Base-by-base conservation (phyloP, 306 rosid species). In the Ceratonia siliqua region DNA sequence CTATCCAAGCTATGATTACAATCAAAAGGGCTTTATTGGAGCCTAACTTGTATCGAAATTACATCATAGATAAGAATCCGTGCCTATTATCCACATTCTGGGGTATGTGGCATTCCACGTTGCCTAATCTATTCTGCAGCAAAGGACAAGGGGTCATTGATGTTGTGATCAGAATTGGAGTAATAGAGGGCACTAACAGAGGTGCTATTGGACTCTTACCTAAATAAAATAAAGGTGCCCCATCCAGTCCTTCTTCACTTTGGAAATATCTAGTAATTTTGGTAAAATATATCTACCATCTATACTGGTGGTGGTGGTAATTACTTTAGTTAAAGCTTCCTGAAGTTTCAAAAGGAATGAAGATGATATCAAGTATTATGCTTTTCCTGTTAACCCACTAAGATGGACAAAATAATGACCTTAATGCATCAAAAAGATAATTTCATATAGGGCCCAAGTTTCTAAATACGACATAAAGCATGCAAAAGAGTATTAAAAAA, bases 21-120 rank as follows among this genome's bases (percentile, higher is more conserved):
- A 27, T 28, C 8, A 71, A 39, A 5, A 24, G 50, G 45, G 24
- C 46, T 15, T 32, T 49, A 35, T 50, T 28, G 25, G 32, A 52
- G 55, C 18, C 67, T 28, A 52, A 66, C 17, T 18, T 52, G 68
- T 20, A 15, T 0, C 42, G 28, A 20, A 69, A 32, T 68, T 43
- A 45, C 12, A 55, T 20, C 30, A 54, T 30, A 33, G n/a, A 30
- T 15, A 59, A 15, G 25, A 30, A 42, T 7, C 10, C 8, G 12
- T 27, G 28, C 45, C 78, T 20, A 41, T 73, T 28, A 42, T 64
- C 77, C 71, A 59, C 62, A 50, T 18, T 53, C 1, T 42, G 57
- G 59, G 50, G 65, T 38, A 36, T 18, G n/a, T 5, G 2, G 38
- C 21, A 33, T 18, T 28, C 49, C 74, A 52, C 62, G 41, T 79